Evolutionary conservation across 2,329 filamentous ascomycete genomes (phyloP).

Genomic region (Pseudovirgaria hyperparasitica): DNA sequence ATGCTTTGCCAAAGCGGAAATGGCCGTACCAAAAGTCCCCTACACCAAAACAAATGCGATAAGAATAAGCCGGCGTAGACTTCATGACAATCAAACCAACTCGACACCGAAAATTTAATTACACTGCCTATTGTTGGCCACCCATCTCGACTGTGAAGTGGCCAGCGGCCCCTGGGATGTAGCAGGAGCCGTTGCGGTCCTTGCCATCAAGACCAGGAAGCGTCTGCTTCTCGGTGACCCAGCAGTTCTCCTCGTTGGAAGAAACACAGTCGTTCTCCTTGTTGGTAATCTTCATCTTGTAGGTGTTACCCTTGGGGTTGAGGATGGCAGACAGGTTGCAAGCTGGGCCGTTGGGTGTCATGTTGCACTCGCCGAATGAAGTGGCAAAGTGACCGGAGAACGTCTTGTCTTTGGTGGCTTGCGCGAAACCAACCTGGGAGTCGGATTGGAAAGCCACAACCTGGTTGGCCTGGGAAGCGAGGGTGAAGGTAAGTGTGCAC

Average conservation of each 20-base stretch:
- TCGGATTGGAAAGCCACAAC: not conserved
- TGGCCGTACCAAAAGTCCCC: too few species aligned
- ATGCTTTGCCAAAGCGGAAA: too few species aligned
- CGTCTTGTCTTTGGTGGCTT: not conserved
- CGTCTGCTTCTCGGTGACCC: not conserved
- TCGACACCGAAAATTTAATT: too few species aligned
- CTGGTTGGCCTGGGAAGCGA: not conserved
- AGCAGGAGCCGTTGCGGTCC: not conserved
- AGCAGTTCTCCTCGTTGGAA: not conserved
- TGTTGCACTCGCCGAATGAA: not conserved
- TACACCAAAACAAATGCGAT: too few species aligned
- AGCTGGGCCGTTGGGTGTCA: not conserved
- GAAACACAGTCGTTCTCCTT: not conserved
- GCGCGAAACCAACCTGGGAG: not conserved
- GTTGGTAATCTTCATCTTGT: not conserved
- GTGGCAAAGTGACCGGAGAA: not conserved
- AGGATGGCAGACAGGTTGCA: not conserved
- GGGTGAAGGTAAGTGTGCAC: not conserved
- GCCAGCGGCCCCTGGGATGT: not conserved
- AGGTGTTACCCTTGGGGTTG: not conserved
- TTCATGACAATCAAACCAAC: too few species aligned
- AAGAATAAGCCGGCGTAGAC: too few species aligned
- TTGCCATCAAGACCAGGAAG: too few species aligned
- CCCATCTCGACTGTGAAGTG: not conserved
- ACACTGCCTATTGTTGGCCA: too few species aligned